A percentile compares a stretch with the other conserved stretches of the same genome.
Evolutionary conservation across 164 flowering plant species (phyloP).

Genomic region (Nymphaea colorata): DNA sequence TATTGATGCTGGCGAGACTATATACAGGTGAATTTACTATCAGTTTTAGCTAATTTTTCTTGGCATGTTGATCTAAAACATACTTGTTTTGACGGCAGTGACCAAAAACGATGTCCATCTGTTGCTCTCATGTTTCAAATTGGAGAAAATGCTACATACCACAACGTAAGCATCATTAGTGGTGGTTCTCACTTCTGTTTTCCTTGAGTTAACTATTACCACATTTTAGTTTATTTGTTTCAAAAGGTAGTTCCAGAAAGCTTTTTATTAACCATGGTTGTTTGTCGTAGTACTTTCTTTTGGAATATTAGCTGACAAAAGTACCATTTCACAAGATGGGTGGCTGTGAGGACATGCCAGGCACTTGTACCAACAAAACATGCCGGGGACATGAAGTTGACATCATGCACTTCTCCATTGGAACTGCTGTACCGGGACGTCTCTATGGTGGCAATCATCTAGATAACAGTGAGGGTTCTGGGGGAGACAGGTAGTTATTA

Average conservation of each 20-base stretch:
- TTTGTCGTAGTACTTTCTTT: neutral
- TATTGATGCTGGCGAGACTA: too few species aligned
- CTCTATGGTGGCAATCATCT: conserved; percentile 39
- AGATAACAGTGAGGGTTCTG: conserved; percentile 31
- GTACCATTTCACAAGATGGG: conserved; percentile 28
- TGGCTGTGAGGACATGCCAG: conserved; percentile 26
- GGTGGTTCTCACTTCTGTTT: neutral
- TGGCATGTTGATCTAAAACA: too few species aligned
- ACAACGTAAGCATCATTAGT: conserved; percentile 40
- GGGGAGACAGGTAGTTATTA: conserved; percentile 57
- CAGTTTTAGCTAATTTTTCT: too few species aligned
- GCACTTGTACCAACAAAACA: conserved; percentile 29
- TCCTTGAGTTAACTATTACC: neutral
- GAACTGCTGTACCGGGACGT: conserved; percentile 47
- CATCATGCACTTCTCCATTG: conserved; percentile 43
- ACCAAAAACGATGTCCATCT: conserved; percentile 67
- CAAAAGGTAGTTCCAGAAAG: neutral
- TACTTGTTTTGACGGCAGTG: conserved; percentile 25
- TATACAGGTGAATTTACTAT: too few species aligned
- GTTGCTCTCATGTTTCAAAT: conserved; percentile 96
- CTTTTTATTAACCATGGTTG: neutral
- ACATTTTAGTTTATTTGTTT: neutral
- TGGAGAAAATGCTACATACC: conserved; percentile 80
- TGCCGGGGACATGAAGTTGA: conserved; percentile 47
- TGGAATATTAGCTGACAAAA: conserved; percentile 7